phyloP scores from a whole-genome alignment of 1,284 basidiomycete species.

The Stereum hirsutum region DNA sequence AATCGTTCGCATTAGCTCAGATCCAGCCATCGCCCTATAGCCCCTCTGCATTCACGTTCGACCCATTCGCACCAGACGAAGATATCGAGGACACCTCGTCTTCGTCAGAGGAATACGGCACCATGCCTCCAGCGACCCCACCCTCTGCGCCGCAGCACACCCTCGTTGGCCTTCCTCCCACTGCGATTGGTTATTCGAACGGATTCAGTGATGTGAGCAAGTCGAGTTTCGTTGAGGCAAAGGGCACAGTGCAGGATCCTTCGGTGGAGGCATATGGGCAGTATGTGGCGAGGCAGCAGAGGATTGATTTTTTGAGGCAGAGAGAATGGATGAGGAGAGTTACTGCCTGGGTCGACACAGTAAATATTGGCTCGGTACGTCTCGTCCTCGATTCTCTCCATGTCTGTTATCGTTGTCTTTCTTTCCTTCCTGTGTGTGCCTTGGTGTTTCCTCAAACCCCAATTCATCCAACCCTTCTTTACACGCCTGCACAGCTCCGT shows the following conservation, averaged over 20 bases:
- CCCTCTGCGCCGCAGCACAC: no score
- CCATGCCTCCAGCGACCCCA: background rate
- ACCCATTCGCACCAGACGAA: conserved; percentile 13
- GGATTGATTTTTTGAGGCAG: conserved; percentile 22
- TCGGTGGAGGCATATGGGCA: conserved; percentile 5
- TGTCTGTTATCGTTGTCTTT: no score
- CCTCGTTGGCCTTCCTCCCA: no score
- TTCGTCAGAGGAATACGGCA: conserved; percentile 1
- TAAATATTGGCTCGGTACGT: conserved; percentile 11
- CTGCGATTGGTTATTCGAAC: no score
- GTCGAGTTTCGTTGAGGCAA: no score
- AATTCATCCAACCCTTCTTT: no score
- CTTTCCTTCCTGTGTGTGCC: background rate
- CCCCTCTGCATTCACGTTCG: conserved; percentile 11
- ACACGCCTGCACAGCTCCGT: no score
- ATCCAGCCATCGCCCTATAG: background rate
- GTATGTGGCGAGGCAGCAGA: conserved; percentile 20
- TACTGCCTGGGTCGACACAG: conserved; percentile 18
- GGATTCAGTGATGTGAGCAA: no score
- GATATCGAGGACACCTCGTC: conserved; percentile 3
- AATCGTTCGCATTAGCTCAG: no score
- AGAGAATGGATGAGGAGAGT: conserved; percentile 24
- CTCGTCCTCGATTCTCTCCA: background rate
- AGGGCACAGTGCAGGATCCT: no score
- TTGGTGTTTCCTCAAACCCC: no score